Base-by-base conservation (phyloP, 306 rosid genomes). In the Adenanthera pavonina region DNA sequence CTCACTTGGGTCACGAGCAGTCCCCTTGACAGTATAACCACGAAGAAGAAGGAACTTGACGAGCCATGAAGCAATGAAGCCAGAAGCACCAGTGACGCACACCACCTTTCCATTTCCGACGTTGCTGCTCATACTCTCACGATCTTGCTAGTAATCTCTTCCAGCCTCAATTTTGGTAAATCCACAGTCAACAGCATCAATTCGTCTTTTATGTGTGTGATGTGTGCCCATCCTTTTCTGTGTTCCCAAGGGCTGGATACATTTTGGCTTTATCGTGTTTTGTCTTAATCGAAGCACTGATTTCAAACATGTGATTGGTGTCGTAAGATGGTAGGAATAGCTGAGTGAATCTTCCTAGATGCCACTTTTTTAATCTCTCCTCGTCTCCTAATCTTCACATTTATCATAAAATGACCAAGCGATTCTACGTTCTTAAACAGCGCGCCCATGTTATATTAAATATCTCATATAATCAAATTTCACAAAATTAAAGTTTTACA, bases 1-100 rank as follows among this genome's bases (percentile, higher is more conserved):
- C 71, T 65, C 5, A 65, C 71, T 65, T 15, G 48, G 71, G 2
- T 65, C 48, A 8, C 71, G 71, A 36, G 38, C 71, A 38, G 71
- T 65, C 10, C 71, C 25, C 5, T 65, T 65, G 47, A 65, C 71
- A 38, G 14, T 6, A 13, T 65, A 65, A 36, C 48, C 71, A 38
- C 47, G 71, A 17, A 65, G 71, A 38, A 65, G 71, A 16, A 65
- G 71, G 71, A 36, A 36, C 71, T 65, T 15, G 47, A 65, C 30
- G 2, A 65, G 47, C 71, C 71, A 65, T 65, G 71, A 65, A 8
- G 71, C 71, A 15, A 65, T 65, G 10, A 2, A 65, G 25, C 71
- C 71, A 36, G 46, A 36, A 65, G 71, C 71, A 15, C 48, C 71
- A 38, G 47, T 65, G 47, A 65, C 71, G 25, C 71, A 65, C 2